Evolutionary conservation across 305 asterid genomes (phyloP).

Genomic region (Solanum hybrid): DNA sequence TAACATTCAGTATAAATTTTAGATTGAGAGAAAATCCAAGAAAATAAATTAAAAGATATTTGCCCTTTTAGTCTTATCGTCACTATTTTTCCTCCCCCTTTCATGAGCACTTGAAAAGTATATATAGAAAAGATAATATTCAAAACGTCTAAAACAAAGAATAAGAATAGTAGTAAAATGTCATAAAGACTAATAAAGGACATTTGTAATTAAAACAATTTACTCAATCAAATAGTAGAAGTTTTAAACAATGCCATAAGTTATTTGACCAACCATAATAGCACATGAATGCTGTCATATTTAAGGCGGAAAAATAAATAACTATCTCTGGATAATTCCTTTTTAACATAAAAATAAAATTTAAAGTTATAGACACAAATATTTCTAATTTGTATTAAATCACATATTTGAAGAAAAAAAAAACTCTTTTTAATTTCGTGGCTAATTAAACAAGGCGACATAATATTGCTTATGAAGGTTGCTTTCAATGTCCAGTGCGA

Average conservation of each 20-base stretch:
- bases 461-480: neutral
- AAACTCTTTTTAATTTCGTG: neutral
- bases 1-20: accelerated
- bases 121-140: neutral
- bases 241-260: neutral
- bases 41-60: neutral
- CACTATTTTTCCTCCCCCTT: neutral
- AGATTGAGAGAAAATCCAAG: neutral
- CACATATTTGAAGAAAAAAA: neutral
- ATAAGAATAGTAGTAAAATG: neutral
- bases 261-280: neutral
- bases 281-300: neutral
- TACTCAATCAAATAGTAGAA: neutral
- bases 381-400: neutral
- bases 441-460: neutral
- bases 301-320: neutral
- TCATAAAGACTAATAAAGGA: neutral
- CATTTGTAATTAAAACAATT: neutral
- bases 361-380: neutral
- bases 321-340: neutral
- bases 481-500: constrained; percentile 8
- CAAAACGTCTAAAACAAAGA: neutral
- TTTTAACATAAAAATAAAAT: neutral
- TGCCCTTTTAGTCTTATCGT: neutral
- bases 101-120: neutral